Evolutionary conservation across 129 eudicot species (phyloP).

Genomic region (Helichrysum umbraculigerum): DNA sequence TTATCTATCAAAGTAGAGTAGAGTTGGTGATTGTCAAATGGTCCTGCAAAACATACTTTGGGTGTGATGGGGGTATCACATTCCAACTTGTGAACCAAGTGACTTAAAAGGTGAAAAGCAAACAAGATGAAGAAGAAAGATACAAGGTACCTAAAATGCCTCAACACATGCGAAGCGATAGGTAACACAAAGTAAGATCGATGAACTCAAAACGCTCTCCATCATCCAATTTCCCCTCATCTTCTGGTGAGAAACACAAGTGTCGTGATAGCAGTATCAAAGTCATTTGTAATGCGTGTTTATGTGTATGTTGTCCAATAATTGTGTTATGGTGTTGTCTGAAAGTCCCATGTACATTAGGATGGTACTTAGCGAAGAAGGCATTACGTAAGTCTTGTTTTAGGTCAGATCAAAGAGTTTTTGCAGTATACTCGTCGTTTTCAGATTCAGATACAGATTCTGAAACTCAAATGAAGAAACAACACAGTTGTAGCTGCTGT

Average conservation of each 20-base stretch:
- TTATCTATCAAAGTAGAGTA: not conserved
- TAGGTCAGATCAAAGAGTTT: conserved; percentile 27
- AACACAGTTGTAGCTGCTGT: not conserved
- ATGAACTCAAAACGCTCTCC: conserved; percentile 29
- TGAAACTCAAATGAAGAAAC: conserved; percentile 13
- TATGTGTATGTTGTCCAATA: conserved; percentile 53
- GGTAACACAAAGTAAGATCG: conserved; percentile 2
- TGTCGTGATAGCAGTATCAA: conserved; percentile 24
- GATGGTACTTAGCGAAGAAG: conserved; percentile 25
- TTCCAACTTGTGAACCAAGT: conserved; percentile 25
- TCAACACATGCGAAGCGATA: conserved; percentile 8
- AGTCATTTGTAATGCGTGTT: conserved; percentile 38
- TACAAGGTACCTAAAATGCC: conserved; percentile 15
- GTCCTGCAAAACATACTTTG: not conserved
- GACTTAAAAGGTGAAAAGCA: conserved; percentile 22
- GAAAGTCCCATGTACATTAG: conserved; percentile 42
- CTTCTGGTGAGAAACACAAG: conserved; percentile 14
- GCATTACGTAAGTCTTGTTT: conserved; percentile 29
- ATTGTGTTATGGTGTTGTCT: conserved; percentile 38
- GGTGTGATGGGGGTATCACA: conserved; percentile 20
- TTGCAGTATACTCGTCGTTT: conserved; percentile 43
- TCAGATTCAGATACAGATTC: conserved; percentile 52
- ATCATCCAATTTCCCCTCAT: conserved; percentile 14
- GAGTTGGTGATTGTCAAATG: not conserved
- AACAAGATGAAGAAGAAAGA: not conserved